A percentile compares a stretch with the other conserved stretches of the same genome.
phyloP scores from a whole-genome alignment of 108 stramenopile species.

The Cyclotella kingstonii region DNA sequence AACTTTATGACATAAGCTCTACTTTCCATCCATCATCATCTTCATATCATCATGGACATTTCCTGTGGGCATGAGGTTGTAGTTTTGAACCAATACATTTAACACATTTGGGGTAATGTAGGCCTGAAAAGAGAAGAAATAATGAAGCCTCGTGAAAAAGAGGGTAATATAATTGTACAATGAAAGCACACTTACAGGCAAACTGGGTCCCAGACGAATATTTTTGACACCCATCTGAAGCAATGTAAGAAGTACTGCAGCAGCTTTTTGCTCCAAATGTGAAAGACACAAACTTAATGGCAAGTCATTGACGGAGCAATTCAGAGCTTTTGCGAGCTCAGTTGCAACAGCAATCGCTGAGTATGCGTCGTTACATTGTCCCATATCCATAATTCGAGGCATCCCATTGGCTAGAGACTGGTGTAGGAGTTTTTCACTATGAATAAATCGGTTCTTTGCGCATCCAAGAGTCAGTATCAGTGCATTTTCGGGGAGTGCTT shows the following conservation, averaged over 20 bases:
- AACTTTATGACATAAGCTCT: no score
- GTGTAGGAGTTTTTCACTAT: slow-evolving; percentile 48
- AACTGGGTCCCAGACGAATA: slow-evolving; percentile 74
- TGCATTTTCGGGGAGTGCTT: slow-evolving; percentile 67
- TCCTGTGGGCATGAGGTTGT: slow-evolving; percentile 69
- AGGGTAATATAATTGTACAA: neutral
- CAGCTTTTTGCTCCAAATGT: slow-evolving; percentile 87
- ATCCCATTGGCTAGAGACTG: slow-evolving; percentile 64
- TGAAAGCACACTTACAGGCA: slow-evolving; percentile 27
- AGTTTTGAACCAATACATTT: slow-evolving; percentile 58
- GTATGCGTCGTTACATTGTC: slow-evolving; percentile 86
- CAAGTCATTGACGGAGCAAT: slow-evolving; percentile 74
- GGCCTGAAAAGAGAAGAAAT: slow-evolving; percentile 16
- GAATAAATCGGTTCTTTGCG: slow-evolving; percentile 71
- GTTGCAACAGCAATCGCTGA: slow-evolving; percentile 78
- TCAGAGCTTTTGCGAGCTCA: slow-evolving; percentile 76
- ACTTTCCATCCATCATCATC: slow-evolving; percentile 67
- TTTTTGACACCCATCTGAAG: slow-evolving; percentile 78
- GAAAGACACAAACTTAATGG: slow-evolving; percentile 50
- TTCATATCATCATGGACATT: slow-evolving; percentile 53
- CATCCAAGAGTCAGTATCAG: slow-evolving; percentile 80
- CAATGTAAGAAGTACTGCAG: slow-evolving; percentile 76
- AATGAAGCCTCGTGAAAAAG: neutral
- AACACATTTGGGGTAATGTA: slow-evolving; percentile 71
- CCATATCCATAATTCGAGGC: slow-evolving; percentile 84